These are phyloP conservation scores for Picea mariana DNA, from an alignment of 83 land plant genomes.

Conservation along the genomic window DNA sequence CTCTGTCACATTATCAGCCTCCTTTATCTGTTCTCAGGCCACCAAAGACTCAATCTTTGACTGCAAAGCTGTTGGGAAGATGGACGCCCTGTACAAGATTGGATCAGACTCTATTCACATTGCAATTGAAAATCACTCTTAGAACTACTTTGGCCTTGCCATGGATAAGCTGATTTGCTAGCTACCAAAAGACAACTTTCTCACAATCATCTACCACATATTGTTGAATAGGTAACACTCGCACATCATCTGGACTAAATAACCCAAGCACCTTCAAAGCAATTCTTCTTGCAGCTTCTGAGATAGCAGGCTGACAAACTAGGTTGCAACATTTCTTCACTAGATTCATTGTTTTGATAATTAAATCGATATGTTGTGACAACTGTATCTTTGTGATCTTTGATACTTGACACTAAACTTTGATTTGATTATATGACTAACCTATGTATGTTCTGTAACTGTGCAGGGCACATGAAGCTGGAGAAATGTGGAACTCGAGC, in stretches of 20 bases:
- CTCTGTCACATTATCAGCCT: too few relatives aligned
- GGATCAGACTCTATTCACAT: slow-evolving; percentile 56
- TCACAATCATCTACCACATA: slow-evolving; percentile 34
- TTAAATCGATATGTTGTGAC: too few relatives aligned
- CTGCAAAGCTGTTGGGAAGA: too few relatives aligned
- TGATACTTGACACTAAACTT: too few relatives aligned
- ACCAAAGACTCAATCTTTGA: too few relatives aligned
- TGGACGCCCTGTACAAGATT: too few relatives aligned
- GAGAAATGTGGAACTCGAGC: too few relatives aligned
- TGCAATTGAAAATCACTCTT: slow-evolving; percentile 74
- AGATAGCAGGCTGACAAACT: slow-evolving; percentile 64
- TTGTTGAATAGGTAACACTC: slow-evolving; percentile 24
- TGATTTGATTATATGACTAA: too few relatives aligned
- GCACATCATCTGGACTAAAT: slow-evolving; percentile 13
- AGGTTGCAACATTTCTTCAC: slow-evolving; percentile 81
- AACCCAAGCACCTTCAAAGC: slow-evolving; percentile 7
- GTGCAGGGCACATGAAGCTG: too few relatives aligned
- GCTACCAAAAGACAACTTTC: slow-evolving; percentile 73
- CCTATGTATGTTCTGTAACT: too few relatives aligned
- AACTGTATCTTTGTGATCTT: too few relatives aligned
- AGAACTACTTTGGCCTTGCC: slow-evolving; percentile 54
- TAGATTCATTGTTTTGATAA: slow-evolving; percentile 51
- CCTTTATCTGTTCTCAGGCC: too few relatives aligned
- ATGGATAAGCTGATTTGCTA: slow-evolving; percentile 67
- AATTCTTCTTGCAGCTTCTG: slow-evolving; percentile 57